Base-by-base conservation (phyloP, 2,329 filamentous ascomycete species). In the Talaromyces sp. region DNA sequence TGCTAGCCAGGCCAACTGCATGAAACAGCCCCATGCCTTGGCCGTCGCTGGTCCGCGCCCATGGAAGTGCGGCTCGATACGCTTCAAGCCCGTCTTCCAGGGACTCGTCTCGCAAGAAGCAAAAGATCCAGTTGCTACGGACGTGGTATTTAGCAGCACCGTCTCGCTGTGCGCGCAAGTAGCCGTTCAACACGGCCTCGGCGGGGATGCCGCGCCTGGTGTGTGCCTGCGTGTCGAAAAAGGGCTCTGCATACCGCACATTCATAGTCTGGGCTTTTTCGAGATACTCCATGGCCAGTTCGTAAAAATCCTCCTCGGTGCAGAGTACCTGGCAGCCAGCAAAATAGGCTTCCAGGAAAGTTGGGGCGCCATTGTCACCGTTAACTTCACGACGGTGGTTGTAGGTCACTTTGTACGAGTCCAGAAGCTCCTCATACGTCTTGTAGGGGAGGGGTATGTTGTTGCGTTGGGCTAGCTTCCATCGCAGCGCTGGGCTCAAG, bases 1-100 rank as follows among this genome's bases (percentile, higher is more conserved):
- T 80, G 59, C 75, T 77, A 11, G 79, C 80, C 2, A 82, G 70
- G 0, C 80, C 80, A 11, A 82, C 75, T 1, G 77, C 79, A 59
- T 79, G 75, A 55, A 81, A 76, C 0, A 78, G 68, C 0, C 75
- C 73, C 41, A 71, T 73, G n/a, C 77, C 67, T 1, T 54, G 10
- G 5, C 56, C 56, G 13, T 58, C 50, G 4, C 41, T 53, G 46
- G 50, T 58, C 6, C 24, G 51, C 58, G 66, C 67, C 67, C 65
- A 81, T 0, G 77, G 74, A 5, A 75, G 66, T 14, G 76, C 74
- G 1, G 71, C 70, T 19, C 69, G 63, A 56, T 79, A 79, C 10
- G 75, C 72, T 13, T 71, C 70, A 43, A 77, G 65, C 0, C 74
- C 78, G n/a, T 74, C 69, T n/a, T 71, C 68, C 0, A 75, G 63